Conservation (phyloP, 805 yeast genomes). For the Zygosaccharomyces bisporus region DNA sequence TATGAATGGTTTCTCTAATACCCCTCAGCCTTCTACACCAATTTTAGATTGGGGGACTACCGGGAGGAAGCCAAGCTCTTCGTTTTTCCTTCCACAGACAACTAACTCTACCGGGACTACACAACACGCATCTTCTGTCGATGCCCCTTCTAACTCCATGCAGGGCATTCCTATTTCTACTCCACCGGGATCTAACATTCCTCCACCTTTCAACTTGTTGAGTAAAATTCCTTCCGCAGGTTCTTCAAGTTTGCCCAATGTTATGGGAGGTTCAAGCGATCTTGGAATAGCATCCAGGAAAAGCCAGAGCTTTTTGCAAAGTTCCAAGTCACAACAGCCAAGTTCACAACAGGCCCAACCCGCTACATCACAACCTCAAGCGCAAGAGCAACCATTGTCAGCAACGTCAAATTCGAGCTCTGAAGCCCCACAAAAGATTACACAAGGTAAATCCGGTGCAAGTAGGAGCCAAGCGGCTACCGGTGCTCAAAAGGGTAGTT, state of each 20-base stretch:
- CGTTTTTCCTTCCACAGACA: constrained; percentile 22
- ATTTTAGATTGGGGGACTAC: constrained; percentile 32
- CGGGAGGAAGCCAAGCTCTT: constrained; percentile 28
- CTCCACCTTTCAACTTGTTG: constrained; percentile 36
- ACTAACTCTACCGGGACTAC: constrained; percentile 8
- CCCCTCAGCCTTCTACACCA: constrained; percentile 33
- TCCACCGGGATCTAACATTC: constrained; percentile 22
- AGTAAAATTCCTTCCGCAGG: constrained; percentile 21
- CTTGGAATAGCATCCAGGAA: constrained; percentile 12
- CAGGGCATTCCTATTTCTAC: constrained; percentile 13
- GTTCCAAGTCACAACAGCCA: constrained; percentile 25
- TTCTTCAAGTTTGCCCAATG: constrained; percentile 23
- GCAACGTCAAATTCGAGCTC: constrained; percentile 11
- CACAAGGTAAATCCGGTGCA: constrained; percentile 18
- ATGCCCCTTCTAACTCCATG: constrained; percentile 11
- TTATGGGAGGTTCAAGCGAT: constrained; percentile 11
- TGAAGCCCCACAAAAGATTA: constrained; percentile 21
- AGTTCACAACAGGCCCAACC: constrained; percentile 16
- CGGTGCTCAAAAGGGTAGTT: constrained; percentile 23
- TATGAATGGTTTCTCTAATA: constrained; percentile 28
- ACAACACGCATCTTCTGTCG: constrained; percentile 11
- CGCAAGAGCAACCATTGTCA: constrained; percentile 12
- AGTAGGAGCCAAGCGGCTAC: constrained; percentile 19
- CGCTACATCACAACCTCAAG: constrained; percentile 14
- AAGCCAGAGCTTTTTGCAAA: constrained; percentile 9